Evolutionary conservation across 352 stramenopile species (phyloP).

Genomic region (Phytophthora fragariae): DNA sequence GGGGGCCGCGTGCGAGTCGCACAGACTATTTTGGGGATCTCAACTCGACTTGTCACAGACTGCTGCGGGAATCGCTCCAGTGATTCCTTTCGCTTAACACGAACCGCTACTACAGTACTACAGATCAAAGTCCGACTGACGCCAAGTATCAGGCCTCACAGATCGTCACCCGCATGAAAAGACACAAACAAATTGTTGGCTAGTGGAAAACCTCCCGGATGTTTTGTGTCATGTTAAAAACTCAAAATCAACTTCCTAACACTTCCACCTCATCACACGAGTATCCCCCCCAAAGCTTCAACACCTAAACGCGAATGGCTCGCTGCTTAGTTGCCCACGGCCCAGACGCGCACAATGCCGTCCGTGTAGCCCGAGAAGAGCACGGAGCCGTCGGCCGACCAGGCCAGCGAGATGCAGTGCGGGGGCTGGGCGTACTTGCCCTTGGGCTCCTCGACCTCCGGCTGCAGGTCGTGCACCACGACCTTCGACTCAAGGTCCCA

Average conservation of each 20-base stretch:
- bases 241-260: conserved; percentile 12
- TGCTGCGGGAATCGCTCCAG: too few relatives aligned
- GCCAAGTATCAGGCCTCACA: too few relatives aligned
- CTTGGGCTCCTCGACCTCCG: conserved; percentile 92
- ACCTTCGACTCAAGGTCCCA: conserved; percentile 99
- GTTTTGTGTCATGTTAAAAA: conserved; percentile 37
- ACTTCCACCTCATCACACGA: conserved; percentile 20
- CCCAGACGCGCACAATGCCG: conserved; percentile 97
- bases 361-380: conserved; percentile 99
- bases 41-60: too few relatives aligned
- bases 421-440: conserved; percentile 95
- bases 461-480: conserved; percentile 97
- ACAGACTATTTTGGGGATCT: too few relatives aligned
- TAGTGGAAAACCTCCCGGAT: conserved; percentile 39
- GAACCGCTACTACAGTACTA: too few relatives aligned
- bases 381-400: conserved; percentile 97
- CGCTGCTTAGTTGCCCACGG: conserved; percentile 84
- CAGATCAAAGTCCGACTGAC: too few relatives aligned
- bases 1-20: too few relatives aligned
- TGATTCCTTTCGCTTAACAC: too few relatives aligned
- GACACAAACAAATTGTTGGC: background rate
- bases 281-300: conserved; percentile 12
- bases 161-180: background rate
- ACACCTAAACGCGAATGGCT: conserved; percentile 1
- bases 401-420: conserved; percentile 98